A percentile compares a stretch with the other conserved stretches of the same genome.
phyloP scores from a whole-genome alignment of 1,284 basidiomycete species.

The Leccinum cinnamomeum region DNA sequence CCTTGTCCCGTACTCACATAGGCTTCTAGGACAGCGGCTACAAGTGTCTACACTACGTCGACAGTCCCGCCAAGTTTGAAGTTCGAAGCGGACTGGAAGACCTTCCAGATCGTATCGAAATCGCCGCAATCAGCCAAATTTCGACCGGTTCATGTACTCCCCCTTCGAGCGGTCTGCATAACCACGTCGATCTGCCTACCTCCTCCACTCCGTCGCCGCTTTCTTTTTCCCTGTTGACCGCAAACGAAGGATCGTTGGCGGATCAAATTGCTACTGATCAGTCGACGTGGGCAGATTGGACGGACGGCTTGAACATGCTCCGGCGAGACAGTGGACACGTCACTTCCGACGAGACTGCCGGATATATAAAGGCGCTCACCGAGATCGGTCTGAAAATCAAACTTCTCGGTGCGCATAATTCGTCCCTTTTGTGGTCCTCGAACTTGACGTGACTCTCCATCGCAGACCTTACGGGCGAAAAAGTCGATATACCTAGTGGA shows the following conservation, averaged over 20 bases:
- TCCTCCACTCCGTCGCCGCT: slow-evolving; percentile 63
- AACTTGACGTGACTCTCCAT: slow-evolving; percentile 7
- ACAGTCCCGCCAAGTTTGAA: slow-evolving; percentile 73
- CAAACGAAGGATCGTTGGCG: slow-evolving; percentile 75
- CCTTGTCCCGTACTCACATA: slow-evolving; percentile 8
- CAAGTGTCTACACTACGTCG: slow-evolving; percentile 82
- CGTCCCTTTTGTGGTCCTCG: background rate
- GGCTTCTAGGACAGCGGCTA: slow-evolving; percentile 63
- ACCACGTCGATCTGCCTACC: slow-evolving; percentile 57
- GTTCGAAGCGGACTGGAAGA: slow-evolving; percentile 83
- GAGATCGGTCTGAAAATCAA: slow-evolving; percentile 96
- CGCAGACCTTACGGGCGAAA: slow-evolving; percentile 85
- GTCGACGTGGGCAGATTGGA: slow-evolving; percentile 93
- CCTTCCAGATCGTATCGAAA: slow-evolving; percentile 82
- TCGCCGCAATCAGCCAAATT: slow-evolving; percentile 76
- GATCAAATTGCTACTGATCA: slow-evolving; percentile 87
- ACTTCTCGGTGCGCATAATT: slow-evolving; percentile 64
- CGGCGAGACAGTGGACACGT: slow-evolving; percentile 79
- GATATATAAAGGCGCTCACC: slow-evolving; percentile 83
- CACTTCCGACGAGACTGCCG: slow-evolving; percentile 80
- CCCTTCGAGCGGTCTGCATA: slow-evolving; percentile 60
- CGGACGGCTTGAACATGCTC: slow-evolving; percentile 91
- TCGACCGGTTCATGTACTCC: slow-evolving; percentile 75
- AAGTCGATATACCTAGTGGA: slow-evolving; percentile 86
- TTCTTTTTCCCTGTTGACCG: slow-evolving; percentile 77